Evolutionary conservation across 2,329 filamentous ascomycete species (phyloP).

Genomic region (Trichophyton equinum): DNA sequence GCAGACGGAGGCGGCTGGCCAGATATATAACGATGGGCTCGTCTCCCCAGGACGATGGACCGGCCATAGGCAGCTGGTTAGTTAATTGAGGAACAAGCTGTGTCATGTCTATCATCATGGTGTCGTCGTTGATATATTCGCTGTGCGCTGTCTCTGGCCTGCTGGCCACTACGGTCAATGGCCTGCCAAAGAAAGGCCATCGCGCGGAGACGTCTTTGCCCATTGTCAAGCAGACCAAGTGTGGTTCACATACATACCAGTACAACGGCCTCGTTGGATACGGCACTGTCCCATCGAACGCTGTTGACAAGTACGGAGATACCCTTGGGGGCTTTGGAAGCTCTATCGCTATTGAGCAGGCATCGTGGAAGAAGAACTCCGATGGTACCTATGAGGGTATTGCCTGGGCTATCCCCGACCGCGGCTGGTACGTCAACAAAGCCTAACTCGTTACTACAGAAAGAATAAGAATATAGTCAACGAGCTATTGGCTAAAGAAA

Average conservation of each 20-base stretch:
- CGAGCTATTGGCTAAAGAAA: background rate
- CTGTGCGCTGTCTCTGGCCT: background rate
- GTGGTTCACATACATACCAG: slow-evolving; percentile 50
- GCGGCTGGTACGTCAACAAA: slow-evolving; percentile 45
- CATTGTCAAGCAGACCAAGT: slow-evolving; percentile 40
- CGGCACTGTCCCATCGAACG: slow-evolving; percentile 46
- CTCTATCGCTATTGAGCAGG: slow-evolving; percentile 49
- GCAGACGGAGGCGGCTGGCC: background rate
- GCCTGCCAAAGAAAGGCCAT: slow-evolving; percentile 3
- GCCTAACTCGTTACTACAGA: no score
- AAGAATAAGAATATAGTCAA: no score
- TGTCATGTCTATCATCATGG: slow-evolving; percentile 15
- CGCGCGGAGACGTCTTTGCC: slow-evolving; percentile 4
- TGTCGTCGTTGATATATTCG: slow-evolving; percentile 10
- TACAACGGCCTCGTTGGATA: slow-evolving; percentile 57
- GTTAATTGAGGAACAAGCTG: no score
- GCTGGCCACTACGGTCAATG: slow-evolving; percentile 12
- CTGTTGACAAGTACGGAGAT: slow-evolving; percentile 55
- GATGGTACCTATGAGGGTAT: slow-evolving; percentile 47
- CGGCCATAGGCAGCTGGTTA: no score
- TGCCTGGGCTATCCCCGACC: slow-evolving; percentile 52
- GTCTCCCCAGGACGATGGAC: background rate
- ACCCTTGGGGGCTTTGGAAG: slow-evolving; percentile 57
- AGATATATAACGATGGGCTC: background rate
- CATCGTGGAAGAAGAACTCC: slow-evolving; percentile 44